These are phyloP conservation scores for Cyclotella sp. DNA, from an alignment of 108 stramenopile species.

Conservation along the genomic window DNA sequence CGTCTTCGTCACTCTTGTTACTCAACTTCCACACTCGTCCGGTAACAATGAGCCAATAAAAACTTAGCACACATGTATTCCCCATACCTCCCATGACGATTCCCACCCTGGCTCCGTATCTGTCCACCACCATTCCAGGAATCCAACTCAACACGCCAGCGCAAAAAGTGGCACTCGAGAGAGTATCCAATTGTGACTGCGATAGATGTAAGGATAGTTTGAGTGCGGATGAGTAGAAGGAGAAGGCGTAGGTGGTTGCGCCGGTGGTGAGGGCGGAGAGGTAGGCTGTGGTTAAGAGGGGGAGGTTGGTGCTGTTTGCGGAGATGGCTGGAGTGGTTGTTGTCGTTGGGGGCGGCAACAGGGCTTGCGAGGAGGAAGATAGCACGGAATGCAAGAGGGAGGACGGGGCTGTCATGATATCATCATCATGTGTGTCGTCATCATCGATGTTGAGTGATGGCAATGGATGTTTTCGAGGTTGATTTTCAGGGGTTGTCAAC, in stretches of 20 bases:
- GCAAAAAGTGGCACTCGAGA: constrained; percentile 71
- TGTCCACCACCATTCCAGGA: constrained; percentile 76
- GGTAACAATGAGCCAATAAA: constrained; percentile 74
- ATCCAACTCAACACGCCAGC: constrained; percentile 81
- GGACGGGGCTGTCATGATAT: background rate
- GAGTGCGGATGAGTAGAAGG: constrained; percentile 77
- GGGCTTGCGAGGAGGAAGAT: background rate
- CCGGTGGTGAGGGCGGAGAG: constrained; percentile 80
- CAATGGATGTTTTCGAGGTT: constrained; percentile 13
- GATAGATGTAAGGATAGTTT: constrained; percentile 71
- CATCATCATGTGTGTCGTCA: background rate
- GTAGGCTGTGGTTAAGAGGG: constrained; percentile 65
- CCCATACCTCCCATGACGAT: constrained; percentile 65
- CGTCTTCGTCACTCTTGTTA: background rate
- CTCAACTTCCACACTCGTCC: constrained; percentile 16
- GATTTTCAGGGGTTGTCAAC: background rate
- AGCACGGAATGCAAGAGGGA: background rate
- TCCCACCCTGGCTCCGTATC: constrained; percentile 60
- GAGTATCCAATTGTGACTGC: constrained; percentile 80
- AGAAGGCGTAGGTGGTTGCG: constrained; percentile 87
- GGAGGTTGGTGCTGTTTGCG: constrained; percentile 56
- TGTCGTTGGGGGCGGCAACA: background rate
- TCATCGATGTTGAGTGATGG: background rate
- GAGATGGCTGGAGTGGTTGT: background rate
- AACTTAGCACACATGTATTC: constrained; percentile 51